Base-by-base conservation (phyloP, 176 grass and related monocot genomes). In the Cenchrus purpureus region DNA sequence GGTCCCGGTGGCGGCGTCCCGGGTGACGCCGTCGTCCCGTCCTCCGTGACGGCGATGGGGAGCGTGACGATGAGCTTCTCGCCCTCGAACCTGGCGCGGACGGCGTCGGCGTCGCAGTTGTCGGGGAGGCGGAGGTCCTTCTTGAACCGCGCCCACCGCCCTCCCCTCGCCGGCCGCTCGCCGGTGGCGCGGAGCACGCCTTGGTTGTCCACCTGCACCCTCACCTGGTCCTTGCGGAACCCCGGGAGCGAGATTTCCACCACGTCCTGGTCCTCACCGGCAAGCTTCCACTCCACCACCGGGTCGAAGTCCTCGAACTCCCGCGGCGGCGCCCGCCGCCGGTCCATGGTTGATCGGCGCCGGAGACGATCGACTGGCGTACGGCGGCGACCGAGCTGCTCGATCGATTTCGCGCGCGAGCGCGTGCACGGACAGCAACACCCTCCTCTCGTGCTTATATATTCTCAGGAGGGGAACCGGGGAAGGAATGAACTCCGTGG, bases 51-150 rank as follows among this genome's bases (percentile, higher is more conserved):
- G 74, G 37, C 28, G 68, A 84, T 76, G 46, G 90, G 91, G 37
- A 96, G 77, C 6, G 6, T 65, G 65, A 93, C 68, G 59, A 81
- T 12, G 72, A 93, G 87, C 14, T 10, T 76, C 8, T 79, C 78
- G n/a, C 52, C 87, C 25, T 90, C 91, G 57, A 93, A 93, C 78
- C 56, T 93, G 45, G 91, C 94, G 6, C 84, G 56, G 62, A 87
- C 52, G 31, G 9, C 76, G 48, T 83, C 74, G 2, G 73, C 12
- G 79, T 83, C 20, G 83, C 86, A 95, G 85, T 83, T 86, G 3
- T 65, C 43, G 0, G 90, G 90, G 54, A 92, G 78, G 4, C 14
- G 63, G 78, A 90, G 77, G 42, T 88, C 84, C 85, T 86, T 90
- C 16, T 5, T n/a, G 85, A 95, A 95, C 0, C 87, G 17, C 0